A percentile compares a stretch with the other conserved stretches of the same genome.
These are phyloP conservation scores for Asterochloris sp. DNA, from an alignment of 139 green algal genomes.

Conservation along the genomic window DNA sequence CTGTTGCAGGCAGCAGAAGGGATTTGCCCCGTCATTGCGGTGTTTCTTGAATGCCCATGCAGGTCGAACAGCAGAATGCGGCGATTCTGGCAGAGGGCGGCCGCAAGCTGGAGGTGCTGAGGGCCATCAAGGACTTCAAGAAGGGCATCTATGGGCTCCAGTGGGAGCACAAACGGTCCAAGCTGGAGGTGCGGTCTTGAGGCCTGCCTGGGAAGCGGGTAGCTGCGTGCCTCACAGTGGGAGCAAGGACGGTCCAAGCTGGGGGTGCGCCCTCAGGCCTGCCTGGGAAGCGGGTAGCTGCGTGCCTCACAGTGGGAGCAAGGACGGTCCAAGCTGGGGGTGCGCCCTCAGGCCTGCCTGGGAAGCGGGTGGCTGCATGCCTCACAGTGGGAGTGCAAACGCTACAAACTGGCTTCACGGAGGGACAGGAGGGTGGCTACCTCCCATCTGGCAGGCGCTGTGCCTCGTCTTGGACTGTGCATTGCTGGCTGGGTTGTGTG, in stretches of 20 bases:
- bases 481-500: too few species aligned
- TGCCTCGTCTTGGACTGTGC: too few species aligned
- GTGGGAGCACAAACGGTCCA: constrained; percentile 52
- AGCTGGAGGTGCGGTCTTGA: not conserved
- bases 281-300: constrained; percentile 36
- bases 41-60: not conserved
- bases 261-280: constrained; percentile 5
- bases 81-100: constrained; percentile 6
- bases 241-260: constrained; percentile 31
- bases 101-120: constrained; percentile 54
- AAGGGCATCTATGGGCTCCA: constrained; percentile 67
- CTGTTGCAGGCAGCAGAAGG: too few species aligned
- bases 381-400: too few species aligned
- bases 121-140: constrained; percentile 76
- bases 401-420: too few species aligned
- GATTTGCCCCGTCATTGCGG: not conserved
- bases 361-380: constrained; percentile 33
- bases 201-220: constrained; percentile 40
- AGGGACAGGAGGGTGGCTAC: too few species aligned
- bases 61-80: not conserved
- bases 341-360: constrained; percentile 13
- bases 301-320: constrained; percentile 70
- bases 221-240: constrained; percentile 53
- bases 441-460: too few species aligned
- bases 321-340: not conserved